These are phyloP conservation scores for Brachypodium distachyon DNA, from an alignment of 202 grass and related monocot genomes.

Conservation along the genomic window DNA sequence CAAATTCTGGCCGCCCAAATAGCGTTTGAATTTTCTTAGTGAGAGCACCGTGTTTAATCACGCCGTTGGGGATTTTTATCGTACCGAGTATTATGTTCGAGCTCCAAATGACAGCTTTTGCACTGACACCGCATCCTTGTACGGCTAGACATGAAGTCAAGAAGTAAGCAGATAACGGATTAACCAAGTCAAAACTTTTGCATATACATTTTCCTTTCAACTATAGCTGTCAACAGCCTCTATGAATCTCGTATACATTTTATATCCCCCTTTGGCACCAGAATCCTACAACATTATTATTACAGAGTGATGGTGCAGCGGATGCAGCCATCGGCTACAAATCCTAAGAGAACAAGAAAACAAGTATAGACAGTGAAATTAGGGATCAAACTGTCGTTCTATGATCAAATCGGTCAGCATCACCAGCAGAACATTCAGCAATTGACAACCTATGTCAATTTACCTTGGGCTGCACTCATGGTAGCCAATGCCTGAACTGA, in stretches of 20 bases:
- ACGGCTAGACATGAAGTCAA: neutral
- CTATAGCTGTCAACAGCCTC: constrained; percentile 13
- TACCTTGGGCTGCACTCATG: neutral
- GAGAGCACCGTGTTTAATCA: neutral
- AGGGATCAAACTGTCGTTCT: neutral
- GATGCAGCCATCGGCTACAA: constrained; percentile 1
- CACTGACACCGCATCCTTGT: neutral
- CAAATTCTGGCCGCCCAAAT: too few relatives aligned
- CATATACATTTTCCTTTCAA: constrained; percentile 2
- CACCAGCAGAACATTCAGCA: neutral
- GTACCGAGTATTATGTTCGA: too few relatives aligned
- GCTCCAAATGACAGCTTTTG: neutral
- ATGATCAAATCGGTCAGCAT: constrained; percentile 15
- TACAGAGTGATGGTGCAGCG: constrained; percentile 1
- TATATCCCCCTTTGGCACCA: neutral
- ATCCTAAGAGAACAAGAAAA: constrained; percentile 20
- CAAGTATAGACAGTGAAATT: constrained; percentile 15
- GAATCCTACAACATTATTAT: constrained; percentile 26
- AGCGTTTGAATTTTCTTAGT: neutral
- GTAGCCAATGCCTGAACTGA: neutral
- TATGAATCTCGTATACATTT: constrained; percentile 23
- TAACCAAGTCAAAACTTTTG: neutral
- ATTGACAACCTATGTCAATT: neutral
- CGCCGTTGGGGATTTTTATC: too few relatives aligned
- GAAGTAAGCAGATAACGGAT: neutral